phyloP scores from a whole-genome alignment of 1,284 basidiomycete species.

The Tylopilus sp. region DNA sequence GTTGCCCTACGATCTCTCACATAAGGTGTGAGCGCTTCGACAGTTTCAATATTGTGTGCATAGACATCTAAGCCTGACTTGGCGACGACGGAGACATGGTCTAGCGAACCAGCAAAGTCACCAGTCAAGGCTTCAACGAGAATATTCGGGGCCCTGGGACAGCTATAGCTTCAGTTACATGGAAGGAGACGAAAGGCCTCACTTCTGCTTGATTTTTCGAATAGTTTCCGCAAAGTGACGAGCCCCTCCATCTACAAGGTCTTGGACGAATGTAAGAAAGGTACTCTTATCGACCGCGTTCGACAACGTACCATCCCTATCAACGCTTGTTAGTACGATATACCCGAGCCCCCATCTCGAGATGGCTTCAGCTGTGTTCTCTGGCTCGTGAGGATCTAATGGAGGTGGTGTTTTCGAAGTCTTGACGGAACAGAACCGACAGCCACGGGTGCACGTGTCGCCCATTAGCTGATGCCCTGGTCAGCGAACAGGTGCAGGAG shows the following conservation, averaged over 20 bases:
- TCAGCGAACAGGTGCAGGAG: constrained; percentile 7
- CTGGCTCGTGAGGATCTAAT: constrained; percentile 94
- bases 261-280: constrained; percentile 39
- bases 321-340: constrained; percentile 95
- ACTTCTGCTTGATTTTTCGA: constrained; percentile 93
- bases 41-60: constrained; percentile 97
- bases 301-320: constrained; percentile 76
- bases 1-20: constrained; percentile 94
- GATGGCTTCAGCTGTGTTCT: constrained; percentile 98
- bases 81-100: constrained; percentile 80
- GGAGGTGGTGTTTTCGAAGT: constrained; percentile 87
- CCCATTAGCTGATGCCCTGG: constrained; percentile 75
- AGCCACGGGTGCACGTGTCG: constrained; percentile 98
- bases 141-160: constrained; percentile 81
- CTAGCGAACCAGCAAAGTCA: constrained; percentile 83
- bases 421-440: constrained; percentile 97
- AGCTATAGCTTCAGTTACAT: constrained; percentile 1
- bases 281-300: not conserved
- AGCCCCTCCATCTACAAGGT: constrained; percentile 89
- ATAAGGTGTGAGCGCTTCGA: constrained; percentile 88
- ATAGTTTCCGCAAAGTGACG: constrained; percentile 96
- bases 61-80: constrained; percentile 95
- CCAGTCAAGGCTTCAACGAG: constrained; percentile 96
- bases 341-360: constrained; percentile 98
- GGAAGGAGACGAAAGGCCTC: constrained; percentile 17